Percentiles rank a stretch among this genome's conserved stretches.
Evolutionary conservation across 2,329 filamentous ascomycete genomes (phyloP).

Genomic region (Macrophomina pseudophaseolina): DNA sequence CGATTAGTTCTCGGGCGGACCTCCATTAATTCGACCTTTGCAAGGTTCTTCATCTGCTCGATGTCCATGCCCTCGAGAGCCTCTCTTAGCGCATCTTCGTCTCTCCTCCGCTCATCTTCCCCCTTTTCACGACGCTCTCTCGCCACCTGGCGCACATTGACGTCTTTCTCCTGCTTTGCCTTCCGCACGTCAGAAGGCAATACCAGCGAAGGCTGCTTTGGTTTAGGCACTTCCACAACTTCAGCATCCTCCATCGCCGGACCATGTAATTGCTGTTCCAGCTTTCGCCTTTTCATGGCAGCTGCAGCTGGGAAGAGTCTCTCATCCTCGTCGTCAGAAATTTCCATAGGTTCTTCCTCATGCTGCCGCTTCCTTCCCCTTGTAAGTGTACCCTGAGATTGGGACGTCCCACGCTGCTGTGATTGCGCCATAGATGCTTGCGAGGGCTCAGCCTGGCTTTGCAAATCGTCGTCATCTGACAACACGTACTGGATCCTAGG

Average conservation of each 20-base stretch:
- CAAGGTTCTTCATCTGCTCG: constrained; percentile 72
- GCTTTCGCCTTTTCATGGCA: constrained; percentile 76
- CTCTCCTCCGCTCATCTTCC: constrained; percentile 59
- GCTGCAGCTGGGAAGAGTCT: constrained; percentile 75
- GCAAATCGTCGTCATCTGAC: constrained; percentile 2
- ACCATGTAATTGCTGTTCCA: constrained; percentile 30
- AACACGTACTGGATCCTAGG: not conserved
- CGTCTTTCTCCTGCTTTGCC: constrained; percentile 57
- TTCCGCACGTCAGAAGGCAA: constrained; percentile 33
- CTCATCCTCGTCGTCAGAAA: constrained; percentile 62
- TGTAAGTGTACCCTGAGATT: not conserved
- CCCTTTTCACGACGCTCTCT: constrained; percentile 58
- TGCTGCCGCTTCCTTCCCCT: constrained; percentile 18
- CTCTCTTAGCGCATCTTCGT: constrained; percentile 67
- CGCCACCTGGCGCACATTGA: constrained; percentile 72
- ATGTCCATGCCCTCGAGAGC: constrained; percentile 70
- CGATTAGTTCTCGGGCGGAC: constrained; percentile 53
- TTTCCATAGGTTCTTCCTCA: not conserved
- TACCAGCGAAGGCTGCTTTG: constrained; percentile 3
- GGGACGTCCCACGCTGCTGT: not conserved
- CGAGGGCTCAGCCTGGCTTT: constrained; percentile 36
- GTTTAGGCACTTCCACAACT: constrained; percentile 30
- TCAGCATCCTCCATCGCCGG: not conserved
- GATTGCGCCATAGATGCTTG: not conserved
- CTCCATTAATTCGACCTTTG: constrained; percentile 78